Conservation (phyloP, 352 stramenopile species). For the Phytophthora sp. region DNA sequence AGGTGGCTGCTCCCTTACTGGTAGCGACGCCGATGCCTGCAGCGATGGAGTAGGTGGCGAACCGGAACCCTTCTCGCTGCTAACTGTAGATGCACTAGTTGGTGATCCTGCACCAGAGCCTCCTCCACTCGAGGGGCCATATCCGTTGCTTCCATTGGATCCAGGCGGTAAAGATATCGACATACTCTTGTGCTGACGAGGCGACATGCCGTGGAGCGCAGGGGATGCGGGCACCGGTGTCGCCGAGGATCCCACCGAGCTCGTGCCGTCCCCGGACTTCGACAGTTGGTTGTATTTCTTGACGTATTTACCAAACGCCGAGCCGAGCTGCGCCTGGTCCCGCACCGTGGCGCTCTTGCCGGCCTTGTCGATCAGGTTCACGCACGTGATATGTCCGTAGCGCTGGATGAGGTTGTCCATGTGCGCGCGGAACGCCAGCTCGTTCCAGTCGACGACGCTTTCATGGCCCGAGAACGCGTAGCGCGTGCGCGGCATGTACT, state of each 20-base stretch:
- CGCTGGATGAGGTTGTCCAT: slow-evolving; percentile 71
- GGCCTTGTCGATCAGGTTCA: slow-evolving; percentile 95
- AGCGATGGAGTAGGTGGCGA: slow-evolving; percentile 11
- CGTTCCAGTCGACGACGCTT: slow-evolving; percentile 58
- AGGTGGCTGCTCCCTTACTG: slow-evolving; percentile 9
- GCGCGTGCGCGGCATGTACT: slow-evolving; percentile 93
- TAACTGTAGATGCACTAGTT: slow-evolving; percentile 37
- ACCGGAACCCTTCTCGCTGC: slow-evolving; percentile 31
- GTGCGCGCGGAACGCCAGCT: slow-evolving; percentile 60
- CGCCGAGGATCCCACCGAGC: slow-evolving; percentile 23
- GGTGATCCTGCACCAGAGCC: slow-evolving; percentile 33
- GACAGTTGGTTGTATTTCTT: slow-evolving; percentile 87
- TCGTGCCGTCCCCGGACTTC: slow-evolving; percentile 52
- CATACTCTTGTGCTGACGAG: slow-evolving; percentile 43
- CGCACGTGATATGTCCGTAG: slow-evolving; percentile 85
- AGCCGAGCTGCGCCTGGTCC: slow-evolving; percentile 92
- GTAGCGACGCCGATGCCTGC: slow-evolving; percentile 33
- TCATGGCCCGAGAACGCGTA: slow-evolving; percentile 58
- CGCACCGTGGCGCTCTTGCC: slow-evolving; percentile 74
- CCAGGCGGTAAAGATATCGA: slow-evolving; percentile 20
- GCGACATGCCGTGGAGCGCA: slow-evolving; percentile 39
- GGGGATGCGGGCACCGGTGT: slow-evolving; percentile 23
- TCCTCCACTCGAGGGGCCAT: slow-evolving; percentile 13
- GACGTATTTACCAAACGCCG: slow-evolving; percentile 90
- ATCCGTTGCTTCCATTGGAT: slow-evolving; percentile 25